Evolutionary conservation across 1,284 basidiomycete genomes (phyloP), one percentile per base, ranked within the genome.

Genomic region (Athelia sp.): DNA sequence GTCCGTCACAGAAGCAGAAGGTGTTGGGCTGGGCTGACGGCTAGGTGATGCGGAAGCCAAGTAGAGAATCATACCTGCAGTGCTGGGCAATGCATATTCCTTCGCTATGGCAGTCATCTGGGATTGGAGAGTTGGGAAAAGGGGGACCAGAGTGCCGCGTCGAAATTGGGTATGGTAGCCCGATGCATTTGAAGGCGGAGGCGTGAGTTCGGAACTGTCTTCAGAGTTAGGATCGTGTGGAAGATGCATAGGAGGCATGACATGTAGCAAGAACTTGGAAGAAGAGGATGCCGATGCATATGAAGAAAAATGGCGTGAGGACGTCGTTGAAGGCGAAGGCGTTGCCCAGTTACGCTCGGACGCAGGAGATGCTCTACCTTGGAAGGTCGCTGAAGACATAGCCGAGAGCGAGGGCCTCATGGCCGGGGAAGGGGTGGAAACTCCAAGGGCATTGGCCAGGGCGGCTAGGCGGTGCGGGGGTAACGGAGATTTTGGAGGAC

Each of bases 81-180:
- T 87, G 57, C 86, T 90, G 1, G 90, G 90, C 13, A 93, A 72
- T 9, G 86, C 86, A 62, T 92, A 93, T 66, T 93, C 90, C 62
- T 83, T 83, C n/a, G 90, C 87, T 47, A 91, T 90, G n/a, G 87
- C 85, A 38, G 71, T 69, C 4, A 91, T 69, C 59, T 91, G 89
- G 2, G 81, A 74, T 50, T 87, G 82, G 3, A 91, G 68, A 1
- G 80, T 85, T 10, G 87, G 71, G 58, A 88, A 78, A 0, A 92
- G 72, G 2, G 88, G 82, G 4, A 91, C 79, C 15, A 91, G 74
- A 18, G 80, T 81, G 13, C 88, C 89, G 32, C 89, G 78, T n/a
- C 77, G 75, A 56, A 89, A 89, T 48, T 88, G 85, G 11, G 76
- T 73, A 53, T 88, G 85, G 60, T 88, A 88, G n/a, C 85, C 85